These are phyloP conservation scores for Ganoderma meredithae DNA, from an alignment of 1,284 basidiomycete genomes.

Conservation along the genomic window DNA sequence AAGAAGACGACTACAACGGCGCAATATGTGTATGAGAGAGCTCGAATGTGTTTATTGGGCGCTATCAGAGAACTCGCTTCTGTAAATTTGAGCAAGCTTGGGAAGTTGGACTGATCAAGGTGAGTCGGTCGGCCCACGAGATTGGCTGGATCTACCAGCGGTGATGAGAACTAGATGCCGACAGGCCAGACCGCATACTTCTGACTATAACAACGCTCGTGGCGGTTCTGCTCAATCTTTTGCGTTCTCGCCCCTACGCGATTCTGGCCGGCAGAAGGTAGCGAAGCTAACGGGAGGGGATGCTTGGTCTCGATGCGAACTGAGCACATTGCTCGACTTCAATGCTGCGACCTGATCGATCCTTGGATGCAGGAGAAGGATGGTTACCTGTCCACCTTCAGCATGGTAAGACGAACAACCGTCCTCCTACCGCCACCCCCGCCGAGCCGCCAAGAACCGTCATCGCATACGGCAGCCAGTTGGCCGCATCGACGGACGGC, in stretches of 20 bases:
- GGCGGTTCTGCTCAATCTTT: constrained; percentile 32
- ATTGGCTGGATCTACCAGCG: too few relatives aligned
- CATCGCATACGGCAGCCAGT: constrained; percentile 12
- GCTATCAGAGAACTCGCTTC: too few relatives aligned
- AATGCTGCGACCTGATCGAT: background rate
- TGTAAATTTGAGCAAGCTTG: too few relatives aligned
- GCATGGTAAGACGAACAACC: constrained; percentile 15
- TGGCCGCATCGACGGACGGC: constrained; percentile 26
- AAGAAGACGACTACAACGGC: background rate
- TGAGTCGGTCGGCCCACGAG: too few relatives aligned
- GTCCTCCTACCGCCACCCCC: background rate
- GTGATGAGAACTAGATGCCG: background rate
- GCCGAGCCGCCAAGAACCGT: constrained; percentile 11
- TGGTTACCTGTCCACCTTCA: background rate
- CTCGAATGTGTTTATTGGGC: too few relatives aligned
- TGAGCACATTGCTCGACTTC: background rate
- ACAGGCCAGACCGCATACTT: constrained; percentile 23
- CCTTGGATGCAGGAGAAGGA: background rate
- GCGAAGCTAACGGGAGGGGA: constrained; percentile 6
- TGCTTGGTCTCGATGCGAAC: constrained; percentile 10
- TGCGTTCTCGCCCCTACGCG: constrained; percentile 34
- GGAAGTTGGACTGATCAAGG: too few relatives aligned
- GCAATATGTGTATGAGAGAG: background rate
- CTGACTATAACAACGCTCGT: constrained; percentile 34
- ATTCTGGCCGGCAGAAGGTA: constrained; percentile 13